Conservation (phyloP, 164 flowering plant genomes). For the Stephania yunnanensis region DNA sequence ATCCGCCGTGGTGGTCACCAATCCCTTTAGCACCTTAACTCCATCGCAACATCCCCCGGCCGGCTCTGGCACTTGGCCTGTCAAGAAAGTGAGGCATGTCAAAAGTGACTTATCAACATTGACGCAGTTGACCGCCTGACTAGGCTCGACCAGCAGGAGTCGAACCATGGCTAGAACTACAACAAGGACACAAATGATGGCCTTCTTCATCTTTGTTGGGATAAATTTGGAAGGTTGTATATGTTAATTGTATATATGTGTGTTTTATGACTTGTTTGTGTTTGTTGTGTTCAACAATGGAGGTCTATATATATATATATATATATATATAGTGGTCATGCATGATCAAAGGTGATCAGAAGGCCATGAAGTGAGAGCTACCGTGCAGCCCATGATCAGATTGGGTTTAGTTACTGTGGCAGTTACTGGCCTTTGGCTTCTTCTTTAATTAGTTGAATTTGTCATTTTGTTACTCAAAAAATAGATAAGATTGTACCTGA, state of each 20-base stretch:
- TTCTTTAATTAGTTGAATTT: neutral
- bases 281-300: neutral
- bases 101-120: slow-evolving; percentile 1
- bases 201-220: neutral
- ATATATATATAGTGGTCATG: too few relatives aligned
- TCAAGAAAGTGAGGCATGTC: slow-evolving; percentile 15
- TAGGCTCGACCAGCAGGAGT: slow-evolving; percentile 15
- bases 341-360: neutral
- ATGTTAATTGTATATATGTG: too few relatives aligned
- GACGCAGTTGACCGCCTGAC: slow-evolving; percentile 13
- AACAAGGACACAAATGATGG: slow-evolving; percentile 2
- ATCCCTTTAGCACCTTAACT: slow-evolving; percentile 4
- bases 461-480: neutral
- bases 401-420: neutral
- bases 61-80: slow-evolving; percentile 1
- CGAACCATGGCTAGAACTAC: slow-evolving; percentile 15
- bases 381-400: neutral
- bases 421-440: neutral
- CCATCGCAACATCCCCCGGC: slow-evolving; percentile 10
- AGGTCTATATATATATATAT: neutral
- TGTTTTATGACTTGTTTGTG: neutral
- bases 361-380: neutral
- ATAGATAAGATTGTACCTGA: neutral
- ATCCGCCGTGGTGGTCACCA: neutral
- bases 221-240: too few relatives aligned